These are phyloP conservation scores for Phytophthora pinifolia DNA, from an alignment of 352 stramenopile genomes.

Conservation along the genomic window DNA sequence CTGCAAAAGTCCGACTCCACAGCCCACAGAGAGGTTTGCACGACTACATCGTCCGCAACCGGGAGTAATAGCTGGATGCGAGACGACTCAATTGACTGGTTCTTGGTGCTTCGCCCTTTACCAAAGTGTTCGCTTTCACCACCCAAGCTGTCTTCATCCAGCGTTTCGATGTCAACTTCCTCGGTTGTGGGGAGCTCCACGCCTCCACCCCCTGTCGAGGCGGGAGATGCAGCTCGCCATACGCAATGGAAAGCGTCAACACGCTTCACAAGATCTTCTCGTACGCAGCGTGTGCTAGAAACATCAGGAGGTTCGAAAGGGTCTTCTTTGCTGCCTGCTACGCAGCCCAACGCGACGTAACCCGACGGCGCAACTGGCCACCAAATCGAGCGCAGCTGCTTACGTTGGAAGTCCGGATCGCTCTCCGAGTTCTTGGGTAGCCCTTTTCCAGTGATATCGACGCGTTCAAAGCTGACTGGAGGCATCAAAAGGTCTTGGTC, in stretches of 20 bases:
- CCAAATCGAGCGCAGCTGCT: conserved; percentile 83
- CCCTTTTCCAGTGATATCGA: conserved; percentile 83
- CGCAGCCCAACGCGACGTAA: conserved; percentile 74
- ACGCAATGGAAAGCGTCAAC: conserved; percentile 63
- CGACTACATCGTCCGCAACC: conserved; percentile 49
- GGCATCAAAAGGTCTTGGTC: conserved; percentile 49
- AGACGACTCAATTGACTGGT: conserved; percentile 35
- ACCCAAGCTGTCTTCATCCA: conserved; percentile 18
- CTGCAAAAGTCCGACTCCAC: conserved; percentile 60
- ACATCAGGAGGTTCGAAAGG: conserved; percentile 71
- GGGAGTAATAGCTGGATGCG: conserved; percentile 24
- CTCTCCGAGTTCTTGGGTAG: conserved; percentile 76
- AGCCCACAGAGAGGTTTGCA: conserved; percentile 74
- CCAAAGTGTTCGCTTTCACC: conserved; percentile 15
- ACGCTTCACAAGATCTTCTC: conserved; percentile 73
- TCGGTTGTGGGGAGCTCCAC: conserved; percentile 36
- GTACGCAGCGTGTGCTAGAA: conserved; percentile 58
- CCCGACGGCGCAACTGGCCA: conserved; percentile 78
- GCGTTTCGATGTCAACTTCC: conserved; percentile 31
- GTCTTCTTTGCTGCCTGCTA: conserved; percentile 80
- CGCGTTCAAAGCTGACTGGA: conserved; percentile 75
- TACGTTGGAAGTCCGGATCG: conserved; percentile 76
- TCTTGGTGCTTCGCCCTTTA: conserved; percentile 26
- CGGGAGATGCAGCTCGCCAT: conserved; percentile 45
- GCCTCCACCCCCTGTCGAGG: conserved; percentile 33